Base-by-base conservation (phyloP, 2,329 filamentous ascomycete species). In the Alternaria solani region DNA sequence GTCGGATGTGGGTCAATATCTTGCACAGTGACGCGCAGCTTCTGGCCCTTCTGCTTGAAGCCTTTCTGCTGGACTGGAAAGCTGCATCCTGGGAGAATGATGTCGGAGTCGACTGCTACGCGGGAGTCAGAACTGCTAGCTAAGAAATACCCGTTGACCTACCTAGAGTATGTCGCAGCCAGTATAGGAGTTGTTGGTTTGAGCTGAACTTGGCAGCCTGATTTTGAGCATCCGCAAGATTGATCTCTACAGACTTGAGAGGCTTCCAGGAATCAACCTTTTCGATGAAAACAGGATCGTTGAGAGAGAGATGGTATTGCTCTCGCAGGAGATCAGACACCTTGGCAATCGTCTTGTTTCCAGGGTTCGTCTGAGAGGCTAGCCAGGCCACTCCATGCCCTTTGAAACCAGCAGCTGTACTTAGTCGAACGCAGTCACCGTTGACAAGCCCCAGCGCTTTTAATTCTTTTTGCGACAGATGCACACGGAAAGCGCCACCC, bases 321-420 rank as follows among this genome's bases (percentile, higher is more conserved):
- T 91, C 89, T 63, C 91, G 89, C 55, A 96, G 87, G 6, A 87
- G 83, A 63, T 91, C 89, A 23, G 91, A 80, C 89, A 81, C 92
- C 87, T 82, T 94, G 25, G 75, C 77, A 47, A 79, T 75, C 4
- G 71, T 69, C 56, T 78, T 79, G 58, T 73, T 78, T 20, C 73
- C 74, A 20, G 73, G 63, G 30, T 80, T 81, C 2, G 77, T 78
- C 57, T 82, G 81, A 36, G 82, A 73, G 4, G 87, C 85, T 41
- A 83, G 79, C 88, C 88, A 91, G 11, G 86, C 87, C 68, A 90
- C 84, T n/a, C 86, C 88, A 52, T 83, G 82, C 47, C 83, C 86
- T n/a, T 78, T 75, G 11, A 73, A 63, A 23, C 79, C 82, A 48
- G 80, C 76, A 39, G 73, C 47, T 53, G 79, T 82, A 62, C 75